Base-by-base conservation (phyloP, 2,329 filamentous ascomycete genomes). In the Colletotrichum tabaci region DNA sequence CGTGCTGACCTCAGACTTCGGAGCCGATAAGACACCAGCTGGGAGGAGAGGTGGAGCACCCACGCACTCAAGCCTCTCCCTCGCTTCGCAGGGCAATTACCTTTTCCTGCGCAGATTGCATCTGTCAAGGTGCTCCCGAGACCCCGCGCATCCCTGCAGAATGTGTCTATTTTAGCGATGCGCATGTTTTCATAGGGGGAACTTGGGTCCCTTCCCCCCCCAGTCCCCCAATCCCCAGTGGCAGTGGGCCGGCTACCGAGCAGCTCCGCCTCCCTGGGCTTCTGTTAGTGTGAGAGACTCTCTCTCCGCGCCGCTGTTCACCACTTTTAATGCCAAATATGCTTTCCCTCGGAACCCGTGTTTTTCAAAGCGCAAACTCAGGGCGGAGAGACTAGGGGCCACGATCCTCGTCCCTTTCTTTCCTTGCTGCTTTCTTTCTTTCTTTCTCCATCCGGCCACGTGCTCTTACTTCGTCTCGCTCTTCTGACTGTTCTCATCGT, bases 151-250 rank as follows among this genome's bases (percentile, higher is more conserved):
- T 21, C 67, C 67, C 64, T 61, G 67, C 35, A 53, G 26, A 42
- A 38, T 38, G 35, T 38, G 8, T 38, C 35, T 38, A 38, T 38
- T 15, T 1, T n/a, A n/a, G 55, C 35, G 55, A 57, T 72, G 60
- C 65, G 69, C 69, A 69, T 53, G 69, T 69, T 72, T 69, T 61
- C 58, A 63, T 68, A 68, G 69, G 66, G 58, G 69, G 4, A 64
- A 40, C 50, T 64, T 18, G 49, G 46, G 65, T 60, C 53, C 35
- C 35, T 30, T 8, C 2, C 2, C 30, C 30, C 6, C 2, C 30
- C 8, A 10, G 35, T 38, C 9, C 9, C 35, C 35, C 26, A 30
- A 30, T 30, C 26, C 35, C 30, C 1, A 10, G 35, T 10, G 35
- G 35, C 35, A 38, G 35, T 38, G 9, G 8, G 38, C 55, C 55